Percentiles rank a stretch among this genome's conserved stretches.
Evolutionary conservation across 345 rosid species (phyloP).

Genomic region (Melaleuca quinquenervia): DNA sequence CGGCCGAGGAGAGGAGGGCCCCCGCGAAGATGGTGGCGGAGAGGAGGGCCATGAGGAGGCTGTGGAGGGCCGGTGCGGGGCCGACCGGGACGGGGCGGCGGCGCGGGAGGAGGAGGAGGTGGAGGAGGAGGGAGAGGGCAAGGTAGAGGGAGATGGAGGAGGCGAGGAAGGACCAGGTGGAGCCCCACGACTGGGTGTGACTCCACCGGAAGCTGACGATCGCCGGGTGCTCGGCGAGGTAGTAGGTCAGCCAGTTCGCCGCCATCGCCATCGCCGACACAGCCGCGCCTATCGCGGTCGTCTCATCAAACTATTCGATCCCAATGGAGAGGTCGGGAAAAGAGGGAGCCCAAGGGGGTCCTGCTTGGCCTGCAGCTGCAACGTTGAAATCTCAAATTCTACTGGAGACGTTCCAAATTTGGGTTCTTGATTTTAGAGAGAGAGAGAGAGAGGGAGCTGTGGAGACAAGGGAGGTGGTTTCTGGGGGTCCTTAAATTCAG

Average conservation of each 20-base stretch:
- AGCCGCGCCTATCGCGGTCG: neutral
- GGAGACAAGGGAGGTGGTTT: neutral
- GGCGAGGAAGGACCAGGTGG: conserved; percentile 87
- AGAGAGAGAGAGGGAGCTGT: neutral
- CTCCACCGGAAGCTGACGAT: conserved; percentile 83
- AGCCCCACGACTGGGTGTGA: conserved; percentile 70
- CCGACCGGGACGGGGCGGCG: conserved; percentile 48
- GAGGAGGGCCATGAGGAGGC: conserved; percentile 55
- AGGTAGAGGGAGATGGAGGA: conserved; percentile 51
- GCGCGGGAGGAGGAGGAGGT: conserved; percentile 26
- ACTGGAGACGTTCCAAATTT: neutral
- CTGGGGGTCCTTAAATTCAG: neutral
- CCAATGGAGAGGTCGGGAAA: neutral
- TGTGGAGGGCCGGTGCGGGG: conserved; percentile 59
- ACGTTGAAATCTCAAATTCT: neutral
- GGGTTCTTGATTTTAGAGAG: neutral
- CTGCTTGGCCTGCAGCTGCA: neutral
- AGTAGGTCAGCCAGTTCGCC: conserved; percentile 26
- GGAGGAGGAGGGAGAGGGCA: conserved; percentile 32
- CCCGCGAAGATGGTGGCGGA: conserved; percentile 67
- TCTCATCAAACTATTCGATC: neutral
- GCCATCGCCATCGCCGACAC: neutral
- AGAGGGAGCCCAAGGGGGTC: neutral
- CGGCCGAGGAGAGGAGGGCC: conserved; percentile 69
- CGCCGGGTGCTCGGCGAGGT: conserved; percentile 74